Evolutionary conservation across 176 grass and related monocot species (phyloP), one percentile per base, ranked within the genome.

Genomic region (Avena atlantica): DNA sequence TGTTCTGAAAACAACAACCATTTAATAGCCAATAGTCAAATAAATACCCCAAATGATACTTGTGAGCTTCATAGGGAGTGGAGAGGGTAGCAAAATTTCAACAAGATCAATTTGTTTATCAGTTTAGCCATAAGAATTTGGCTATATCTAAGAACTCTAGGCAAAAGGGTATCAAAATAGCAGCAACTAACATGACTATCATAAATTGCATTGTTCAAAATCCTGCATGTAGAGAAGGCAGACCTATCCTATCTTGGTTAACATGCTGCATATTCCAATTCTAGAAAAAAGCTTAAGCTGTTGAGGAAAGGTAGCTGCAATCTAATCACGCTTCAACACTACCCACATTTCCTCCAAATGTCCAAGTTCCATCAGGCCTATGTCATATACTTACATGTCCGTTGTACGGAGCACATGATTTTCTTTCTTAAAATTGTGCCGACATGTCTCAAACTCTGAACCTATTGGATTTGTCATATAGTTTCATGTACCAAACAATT

Each of bases 1-100:
- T 89, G 92, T 95, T 86, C 93, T 98, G 88, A 51, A 70, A 90
- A 71, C 52, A 81, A 76, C 21, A 21, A 62, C 12, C 50, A 60
- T 60, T 88, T 77, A 88, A 63, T 78, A 62, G 13, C 13, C 14
- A 64, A 13, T 61, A 88, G 80, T n/a, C 56, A 66, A 81, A 48
- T 40, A 80, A 55, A 6, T 76, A 50, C 69, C 6, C 2, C 58
- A 45, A 86, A 63, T 60, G 25, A 57, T 76, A 76, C 24, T 76
- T 53, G 53, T 27, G 73, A 31, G 17, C 23, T 76, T 48, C 42
- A 23, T 73, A 24, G 19, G 70, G 15, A 5, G 20, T 48, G 42
- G 15, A 8, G 16, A 70, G 15, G 66, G 16, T 69, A 69, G 66
- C 2, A 16, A 37, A 69, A 69, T 69, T 37, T 15, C 7, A 69